Percentiles rank a stretch among this genome's conserved stretches.
These are phyloP conservation scores for Neostapfia colusana DNA, from an alignment of 176 grass and related monocot genomes.

Conservation along the genomic window DNA sequence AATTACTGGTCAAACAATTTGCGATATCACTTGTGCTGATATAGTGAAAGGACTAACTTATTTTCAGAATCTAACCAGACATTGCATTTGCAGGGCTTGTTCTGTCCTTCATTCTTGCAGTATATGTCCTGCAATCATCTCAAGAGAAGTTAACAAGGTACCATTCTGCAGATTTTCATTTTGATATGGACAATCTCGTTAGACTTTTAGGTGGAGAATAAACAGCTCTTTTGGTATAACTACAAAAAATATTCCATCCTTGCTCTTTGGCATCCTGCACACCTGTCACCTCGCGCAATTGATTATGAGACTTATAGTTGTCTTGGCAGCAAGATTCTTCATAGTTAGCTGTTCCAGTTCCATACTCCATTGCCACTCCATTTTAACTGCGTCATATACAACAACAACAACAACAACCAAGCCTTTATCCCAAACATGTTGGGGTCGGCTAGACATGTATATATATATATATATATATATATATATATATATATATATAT, in stretches of 20 bases:
- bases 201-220: neutral
- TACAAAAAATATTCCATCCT: neutral
- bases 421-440: too few species aligned
- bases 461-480: too few species aligned
- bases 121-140: conserved; percentile 60
- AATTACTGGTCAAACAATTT: neutral
- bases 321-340: neutral
- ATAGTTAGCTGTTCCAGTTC: neutral
- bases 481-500: too few species aligned
- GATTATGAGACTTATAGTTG: neutral
- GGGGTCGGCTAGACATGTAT: too few species aligned
- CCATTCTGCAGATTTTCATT: conserved; percentile 20
- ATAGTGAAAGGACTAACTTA: neutral
- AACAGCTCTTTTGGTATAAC: neutral
- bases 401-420: too few species aligned
- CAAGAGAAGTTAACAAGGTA: conserved; percentile 59
- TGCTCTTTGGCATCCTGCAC: conserved; percentile 22
- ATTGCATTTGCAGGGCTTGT: conserved; percentile 64
- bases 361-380: neutral
- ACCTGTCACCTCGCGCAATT: neutral
- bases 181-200: neutral
- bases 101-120: conserved; percentile 66
- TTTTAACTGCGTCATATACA: neutral
- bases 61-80: conserved; percentile 6
- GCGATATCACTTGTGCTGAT: conserved; percentile 2